Base-by-base conservation (phyloP, 2,329 filamentous ascomycete genomes). In the Cephalotrichum gorgonifer region DNA sequence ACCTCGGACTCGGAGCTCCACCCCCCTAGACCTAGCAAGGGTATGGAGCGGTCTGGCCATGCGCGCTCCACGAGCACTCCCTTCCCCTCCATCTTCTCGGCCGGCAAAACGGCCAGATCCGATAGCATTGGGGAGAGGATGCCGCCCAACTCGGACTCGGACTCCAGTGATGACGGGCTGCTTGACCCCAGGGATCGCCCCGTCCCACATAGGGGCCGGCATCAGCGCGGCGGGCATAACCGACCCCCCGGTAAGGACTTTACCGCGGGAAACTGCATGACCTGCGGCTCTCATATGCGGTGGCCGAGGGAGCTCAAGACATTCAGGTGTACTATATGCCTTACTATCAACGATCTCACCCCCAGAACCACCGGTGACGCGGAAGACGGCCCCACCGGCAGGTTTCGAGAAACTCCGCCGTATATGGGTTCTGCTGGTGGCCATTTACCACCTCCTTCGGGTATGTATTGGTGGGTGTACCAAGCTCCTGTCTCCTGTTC, bases 281-380 rank as follows among this genome's bases (percentile, higher is more conserved):
- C 88, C 30, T 95, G 89, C 64, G 86, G 84, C 57, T 85, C 85
- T 49, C 78, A 82, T 50, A 83, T 94, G 54, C 77, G 85, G 50
- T 95, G 88, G 83, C 88, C 88, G 2, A 78, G 75, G 53, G 78
- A 83, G 48, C 67, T 89, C 53, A 77, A 77, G 31, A 78, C 84
- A 33, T 95, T 93, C 64, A 78, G 88, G 56, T 95, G 89, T 64
- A 85, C 86, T 39, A 84, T 87, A 49, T 95, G 89, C 63, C 70
- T 86, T 58, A 93, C 86, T 17, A 81, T 95, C 60, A 95, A 94
- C 61, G 88, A 95, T 61, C 64, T 95, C 47, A 61, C 60, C 28
- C 58, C 62, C 12, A 51, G 48, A 26, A 14, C n/a, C 25, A 14
- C 25, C 12, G 27, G 35, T 2, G 12, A 89, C 86, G 46, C 79